These are phyloP conservation scores for Corylus heterophylla DNA, from an alignment of 306 rosid genomes.

Conservation along the genomic window DNA sequence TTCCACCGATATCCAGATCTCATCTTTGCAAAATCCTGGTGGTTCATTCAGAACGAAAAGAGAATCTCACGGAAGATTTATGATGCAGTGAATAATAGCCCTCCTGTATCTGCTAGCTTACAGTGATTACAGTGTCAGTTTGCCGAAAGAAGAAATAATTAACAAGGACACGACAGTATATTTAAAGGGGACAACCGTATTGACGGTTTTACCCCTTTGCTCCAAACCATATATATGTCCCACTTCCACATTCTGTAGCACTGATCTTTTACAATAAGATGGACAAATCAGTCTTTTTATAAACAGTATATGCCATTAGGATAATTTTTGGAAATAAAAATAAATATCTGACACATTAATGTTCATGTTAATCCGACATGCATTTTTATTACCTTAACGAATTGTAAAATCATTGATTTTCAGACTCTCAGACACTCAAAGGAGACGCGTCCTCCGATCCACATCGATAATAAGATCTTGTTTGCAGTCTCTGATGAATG, in stretches of 20 bases:
- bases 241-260: not conserved
- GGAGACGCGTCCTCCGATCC: slow-evolving; percentile 10
- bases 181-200: not conserved
- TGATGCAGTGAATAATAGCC: not conserved
- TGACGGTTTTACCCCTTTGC: slow-evolving; percentile 16
- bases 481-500: slow-evolving; percentile 10
- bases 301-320: not conserved
- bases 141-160: slow-evolving; percentile 9
- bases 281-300: not conserved
- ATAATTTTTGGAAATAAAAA: not conserved
- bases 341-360: not conserved
- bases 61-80: no score
- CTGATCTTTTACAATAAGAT: not conserved
- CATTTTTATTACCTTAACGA: not conserved
- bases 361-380: not conserved
- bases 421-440: not conserved
- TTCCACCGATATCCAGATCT: not conserved
- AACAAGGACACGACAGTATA: not conserved
- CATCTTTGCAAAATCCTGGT: not conserved
- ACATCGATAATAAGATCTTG: not conserved
- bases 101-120: not conserved
- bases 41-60: not conserved
- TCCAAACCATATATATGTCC: not conserved
- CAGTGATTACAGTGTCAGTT: not conserved
- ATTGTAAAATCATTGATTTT: not conserved